Conservation (phyloP, 345 rosid species). For the Populus euphratica region DNA sequence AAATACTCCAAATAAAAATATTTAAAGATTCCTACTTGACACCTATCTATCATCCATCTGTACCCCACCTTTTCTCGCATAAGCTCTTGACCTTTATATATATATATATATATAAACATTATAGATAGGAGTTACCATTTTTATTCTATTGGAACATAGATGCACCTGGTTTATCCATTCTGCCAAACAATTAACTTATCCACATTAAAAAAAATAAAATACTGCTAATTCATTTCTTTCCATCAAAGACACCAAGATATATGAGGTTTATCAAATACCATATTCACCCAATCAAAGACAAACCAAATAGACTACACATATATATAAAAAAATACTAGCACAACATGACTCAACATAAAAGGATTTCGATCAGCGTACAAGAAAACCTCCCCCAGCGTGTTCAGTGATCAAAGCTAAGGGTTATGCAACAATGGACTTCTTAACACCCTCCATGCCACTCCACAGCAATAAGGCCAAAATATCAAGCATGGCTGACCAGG, state of each 20-base stretch:
- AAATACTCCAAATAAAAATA: no score
- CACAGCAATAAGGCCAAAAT: neutral
- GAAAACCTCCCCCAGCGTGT: neutral
- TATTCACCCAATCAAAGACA: slow-evolving; percentile 4
- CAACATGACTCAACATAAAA: neutral
- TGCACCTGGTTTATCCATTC: neutral
- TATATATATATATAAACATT: no score
- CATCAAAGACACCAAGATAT: neutral
- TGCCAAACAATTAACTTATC: no score
- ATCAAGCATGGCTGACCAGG: neutral
- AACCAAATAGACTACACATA: neutral
- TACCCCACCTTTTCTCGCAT: no score
- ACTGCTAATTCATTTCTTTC: neutral
- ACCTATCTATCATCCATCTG: no score
- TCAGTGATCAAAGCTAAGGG: neutral
- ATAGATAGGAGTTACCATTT: neutral
- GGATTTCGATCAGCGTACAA: neutral
- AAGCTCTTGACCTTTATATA: no score
- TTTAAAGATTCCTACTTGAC: no score
- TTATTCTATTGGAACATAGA: neutral
- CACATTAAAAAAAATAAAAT: neutral
- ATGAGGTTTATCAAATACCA: neutral
- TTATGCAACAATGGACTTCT: neutral
- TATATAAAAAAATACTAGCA: neutral
- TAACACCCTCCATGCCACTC: neutral